These are phyloP conservation scores for Spathaspora arborariae DNA, from an alignment of 805 yeast genomes.

Conservation along the genomic window DNA sequence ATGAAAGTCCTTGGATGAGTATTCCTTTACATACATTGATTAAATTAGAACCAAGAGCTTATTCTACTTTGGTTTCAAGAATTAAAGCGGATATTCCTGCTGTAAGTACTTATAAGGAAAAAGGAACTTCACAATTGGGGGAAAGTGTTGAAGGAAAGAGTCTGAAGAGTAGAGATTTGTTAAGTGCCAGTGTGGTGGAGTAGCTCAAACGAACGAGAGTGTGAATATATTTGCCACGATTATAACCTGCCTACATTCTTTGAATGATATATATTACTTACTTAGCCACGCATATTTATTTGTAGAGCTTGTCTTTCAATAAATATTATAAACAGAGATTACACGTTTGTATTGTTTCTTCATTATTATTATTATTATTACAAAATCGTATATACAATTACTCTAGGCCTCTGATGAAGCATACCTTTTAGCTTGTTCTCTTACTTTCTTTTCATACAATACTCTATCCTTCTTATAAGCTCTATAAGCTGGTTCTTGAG, in stretches of 20 bases:
- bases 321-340: no score
- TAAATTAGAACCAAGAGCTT: constrained; percentile 92
- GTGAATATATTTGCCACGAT: no score
- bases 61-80: constrained; percentile 80
- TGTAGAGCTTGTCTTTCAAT: no score
- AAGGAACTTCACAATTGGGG: constrained; percentile 74
- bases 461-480: constrained; percentile 68
- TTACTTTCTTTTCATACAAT: constrained; percentile 71
- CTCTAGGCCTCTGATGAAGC: constrained; percentile 21
- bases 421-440: constrained; percentile 75
- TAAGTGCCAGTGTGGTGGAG: constrained; percentile 16
- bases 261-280: no score
- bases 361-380: no score
- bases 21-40: constrained; percentile 95
- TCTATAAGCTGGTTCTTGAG: constrained; percentile 96
- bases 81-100: constrained; percentile 97
- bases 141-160: constrained; percentile 39
- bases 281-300: no score
- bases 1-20: constrained; percentile 98
- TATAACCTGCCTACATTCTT: no score
- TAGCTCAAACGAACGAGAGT: background rate
- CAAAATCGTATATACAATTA: background rate
- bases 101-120: constrained; percentile 92
- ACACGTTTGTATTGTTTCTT: no score
- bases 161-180: constrained; percentile 48